Base-by-base conservation (phyloP, 106 monocot species). In the Acanthochlamys bracteata region DNA sequence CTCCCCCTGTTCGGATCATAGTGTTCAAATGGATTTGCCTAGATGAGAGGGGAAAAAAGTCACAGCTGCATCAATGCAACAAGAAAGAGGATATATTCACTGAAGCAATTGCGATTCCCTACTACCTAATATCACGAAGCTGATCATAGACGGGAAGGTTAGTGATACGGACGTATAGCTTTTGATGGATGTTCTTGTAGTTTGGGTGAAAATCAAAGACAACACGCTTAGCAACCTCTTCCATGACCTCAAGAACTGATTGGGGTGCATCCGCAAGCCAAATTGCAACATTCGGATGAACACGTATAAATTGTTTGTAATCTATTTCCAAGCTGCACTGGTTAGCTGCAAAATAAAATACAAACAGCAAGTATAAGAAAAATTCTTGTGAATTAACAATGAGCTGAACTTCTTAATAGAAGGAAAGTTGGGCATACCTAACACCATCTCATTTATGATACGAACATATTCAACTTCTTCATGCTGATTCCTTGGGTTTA, bases 191-290 rank as follows among this genome's bases (percentile, higher is more conserved):
- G 25, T 98, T 92, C 73, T 75, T 92, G 60, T 98, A 98, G 24
- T 98, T 98, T 60, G 72, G 74, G 68, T 92, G 98, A 61, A 88
- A 70, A 79, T 80, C 80, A 68, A 92, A 98, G 53, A 98, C 92
- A 68, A 98, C 88, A 55, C 79, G 85, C 60, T 75, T 80, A 22
- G 98, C 92, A 71, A 92, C 98, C 63, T 98, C 98, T 69, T 98
- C 98, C 92, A 98, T 92, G 66, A 98, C 98, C 74, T 98, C 98
- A 67, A 98, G 87, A 53, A 98, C 98, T 66, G 98, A 73, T 41
- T 98, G 98, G 62, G 98, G 98, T 17, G 98, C 98, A 79, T 98
- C 98, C 71, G 98, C 98, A 46, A 98, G 66, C 98, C 98, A 98
- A 40, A 98, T 92, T 42, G 98, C 98, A 74, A 98, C 92, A 72